Base-by-base conservation (phyloP, 2,329 filamentous ascomycete species). In the Curvularia sp. region DNA sequence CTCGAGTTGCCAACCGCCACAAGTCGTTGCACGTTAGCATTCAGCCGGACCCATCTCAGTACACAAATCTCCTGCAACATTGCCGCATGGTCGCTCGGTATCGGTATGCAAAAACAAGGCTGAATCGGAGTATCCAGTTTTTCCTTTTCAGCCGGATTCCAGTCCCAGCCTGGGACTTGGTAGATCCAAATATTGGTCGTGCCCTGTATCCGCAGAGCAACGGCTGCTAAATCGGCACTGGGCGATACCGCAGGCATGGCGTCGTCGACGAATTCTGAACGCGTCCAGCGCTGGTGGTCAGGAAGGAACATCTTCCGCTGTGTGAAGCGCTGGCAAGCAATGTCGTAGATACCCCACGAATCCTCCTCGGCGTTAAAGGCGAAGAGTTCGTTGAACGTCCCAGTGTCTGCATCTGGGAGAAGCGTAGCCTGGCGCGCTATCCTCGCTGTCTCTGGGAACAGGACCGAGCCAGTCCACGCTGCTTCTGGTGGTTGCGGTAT, bases 281-380 rank as follows among this genome's bases (percentile, higher is more conserved):
- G 70, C 6, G 73, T 77, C 73, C 73, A 78, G 20, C 70, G 68
- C 55, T 76, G 71, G 48, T 75, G 73, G 41, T 77, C 75, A 0
- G 76, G 77, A 24, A 76, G 53, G 28, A 76, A 77, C 68, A 76
- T 75, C 47, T 77, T 78, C 24, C 70, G 64, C 53, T 77, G 72
- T 4, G 74, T 77, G 59, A 79, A 79, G 4, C 72, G 69, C 55
- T 75, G 74, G 24, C 68, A 72, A 1, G 72, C 71, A 54, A 78
- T 73, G 42, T 79, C 77, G 58, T 76, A 78, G 31, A 79, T 72
- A 4, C 76, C 76, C 75, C 76, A 79, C 1, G 71, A 74, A 53
- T 78, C 75, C 43, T 77, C 72, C 47, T 78, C 70, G 5, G 76
- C 69, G 43, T 78, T 76, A 65, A 78, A 79, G 20, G 77, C 77